Evolutionary conservation across 2,329 filamentous ascomycete species (phyloP), one percentile per base, ranked within the genome.

Genomic region (Phyllosticta citribraziliensis): DNA sequence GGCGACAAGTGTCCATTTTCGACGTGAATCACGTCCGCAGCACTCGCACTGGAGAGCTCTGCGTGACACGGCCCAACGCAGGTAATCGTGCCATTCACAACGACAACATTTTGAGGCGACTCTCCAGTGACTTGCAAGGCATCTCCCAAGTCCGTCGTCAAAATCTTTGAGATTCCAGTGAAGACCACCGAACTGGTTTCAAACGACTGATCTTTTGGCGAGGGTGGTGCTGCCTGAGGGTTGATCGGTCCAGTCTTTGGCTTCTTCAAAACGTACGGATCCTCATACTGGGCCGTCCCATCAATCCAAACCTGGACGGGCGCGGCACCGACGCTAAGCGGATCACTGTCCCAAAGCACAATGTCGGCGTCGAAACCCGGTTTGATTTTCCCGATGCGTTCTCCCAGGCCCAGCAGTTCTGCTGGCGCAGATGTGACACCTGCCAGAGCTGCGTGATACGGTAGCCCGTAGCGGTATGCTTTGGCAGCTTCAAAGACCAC

Each of bases 1-100:
- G 80, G 76, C 5, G 82, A 80, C n/a, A 88, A 67, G 66, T 87
- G 78, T 1, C 86, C 86, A 64, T 88, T 79, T 20, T 76, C 67
- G 5, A 88, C 76, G 5, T 72, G 72, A 2, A 70, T 65, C 2
- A 67, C 65, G 3, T 69, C 64, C 2, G 78, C 76, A 0, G 71
- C 68, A 4, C 71, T 65, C 2, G n/a, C 3, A 17, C 12, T 47
- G 35, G 14, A 47, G 2, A 82, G 66, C 62, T 84, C 78, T 0
- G 69, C 63, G 1, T 67, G 62, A 68, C 85, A 88, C 1, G 67
- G 12, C 2, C 85, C 85, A 8, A 84, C 65, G 66, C 86, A 88
- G 19, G 75, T 68, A 20, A 88, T 78, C 50, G 75, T 78, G 55
- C 85, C 84, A 2, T 77, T 70, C 0, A 72, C 73, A 30, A 88